These are phyloP conservation scores for Tubosaeta sp. DNA, from an alignment of 768 basidiomycete genomes.

Conservation along the genomic window DNA sequence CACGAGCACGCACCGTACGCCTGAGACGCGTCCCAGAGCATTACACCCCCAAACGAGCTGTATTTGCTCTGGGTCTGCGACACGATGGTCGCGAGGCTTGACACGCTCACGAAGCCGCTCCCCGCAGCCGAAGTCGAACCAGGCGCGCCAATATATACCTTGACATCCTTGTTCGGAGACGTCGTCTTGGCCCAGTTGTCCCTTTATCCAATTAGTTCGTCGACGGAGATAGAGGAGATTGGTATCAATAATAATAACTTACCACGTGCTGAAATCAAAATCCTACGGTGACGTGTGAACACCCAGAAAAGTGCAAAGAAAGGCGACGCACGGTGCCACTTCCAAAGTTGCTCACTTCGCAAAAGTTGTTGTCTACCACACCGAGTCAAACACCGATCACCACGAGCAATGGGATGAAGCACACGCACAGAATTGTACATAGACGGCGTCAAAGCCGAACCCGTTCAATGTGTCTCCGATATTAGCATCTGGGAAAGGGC, in stretches of 20 bases:
- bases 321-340: conserved; percentile 32
- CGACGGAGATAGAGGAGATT: background rate
- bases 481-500: conserved; percentile 46
- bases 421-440: conserved; percentile 44
- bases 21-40: conserved; percentile 43
- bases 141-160: conserved; percentile 47
- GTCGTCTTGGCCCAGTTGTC: conserved; percentile 42
- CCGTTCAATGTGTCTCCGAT: conserved; percentile 39
- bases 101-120: conserved; percentile 38
- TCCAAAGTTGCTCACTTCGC: conserved; percentile 39
- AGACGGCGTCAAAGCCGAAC: conserved; percentile 46
- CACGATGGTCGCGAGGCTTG: conserved; percentile 31
- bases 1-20: conserved; percentile 34
- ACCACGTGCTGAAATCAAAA: conserved; percentile 42
- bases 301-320: background rate
- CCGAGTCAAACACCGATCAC: conserved; percentile 1
- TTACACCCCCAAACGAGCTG: conserved; percentile 44
- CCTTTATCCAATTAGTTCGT: conserved; percentile 25
- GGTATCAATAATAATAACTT: background rate
- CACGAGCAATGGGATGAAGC: no score
- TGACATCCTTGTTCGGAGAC: conserved; percentile 43
- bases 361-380: conserved; percentile 43
- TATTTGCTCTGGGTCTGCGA: conserved; percentile 33
- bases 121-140: conserved; percentile 38
- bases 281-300: conserved; percentile 33